Percentiles rank a stretch among this genome's conserved stretches.
Evolutionary conservation across 2,329 filamentous ascomycete species (phyloP).

Genomic region (Fusarium sp.): DNA sequence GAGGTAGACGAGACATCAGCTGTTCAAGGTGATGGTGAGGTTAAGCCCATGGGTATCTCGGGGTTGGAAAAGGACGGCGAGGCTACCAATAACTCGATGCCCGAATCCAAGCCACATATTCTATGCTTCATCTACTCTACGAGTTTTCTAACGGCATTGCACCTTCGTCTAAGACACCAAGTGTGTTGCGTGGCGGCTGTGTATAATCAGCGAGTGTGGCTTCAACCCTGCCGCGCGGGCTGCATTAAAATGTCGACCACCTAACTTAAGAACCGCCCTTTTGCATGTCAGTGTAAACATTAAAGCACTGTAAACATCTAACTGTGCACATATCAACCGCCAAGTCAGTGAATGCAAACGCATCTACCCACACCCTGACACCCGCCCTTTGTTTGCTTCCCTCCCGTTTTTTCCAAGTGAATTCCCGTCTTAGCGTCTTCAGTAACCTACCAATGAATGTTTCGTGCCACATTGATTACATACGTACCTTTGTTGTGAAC

Average conservation of each 20-base stretch:
- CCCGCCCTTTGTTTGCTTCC: not conserved
- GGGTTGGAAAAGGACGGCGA: constrained; percentile 56
- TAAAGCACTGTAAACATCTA: not conserved
- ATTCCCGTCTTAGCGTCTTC: not conserved
- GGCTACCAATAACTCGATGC: constrained; percentile 59
- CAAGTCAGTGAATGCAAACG: not conserved
- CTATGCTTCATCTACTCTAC: not conserved
- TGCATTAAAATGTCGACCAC: not conserved
- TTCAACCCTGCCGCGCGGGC: not conserved
- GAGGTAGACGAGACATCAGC: constrained; percentile 24
- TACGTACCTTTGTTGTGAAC: not conserved
- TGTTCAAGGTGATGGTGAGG: constrained; percentile 23
- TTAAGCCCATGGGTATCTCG: constrained; percentile 43
- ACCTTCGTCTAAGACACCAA: not conserved
- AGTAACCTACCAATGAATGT: not conserved
- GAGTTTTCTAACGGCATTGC: not conserved
- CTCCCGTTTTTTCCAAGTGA: not conserved
- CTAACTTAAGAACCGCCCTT: not conserved
- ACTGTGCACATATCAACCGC: not conserved
- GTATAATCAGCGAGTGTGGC: not conserved
- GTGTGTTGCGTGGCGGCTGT: not conserved
- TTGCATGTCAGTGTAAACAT: not conserved
- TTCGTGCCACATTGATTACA: not conserved
- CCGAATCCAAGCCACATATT: constrained; percentile 58
- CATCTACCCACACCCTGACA: not conserved